Evolutionary conservation across 2,329 filamentous ascomycete genomes (phyloP), one percentile per base, ranked within the genome.

Genomic region (Pyrenophora tritici-repentis): DNA sequence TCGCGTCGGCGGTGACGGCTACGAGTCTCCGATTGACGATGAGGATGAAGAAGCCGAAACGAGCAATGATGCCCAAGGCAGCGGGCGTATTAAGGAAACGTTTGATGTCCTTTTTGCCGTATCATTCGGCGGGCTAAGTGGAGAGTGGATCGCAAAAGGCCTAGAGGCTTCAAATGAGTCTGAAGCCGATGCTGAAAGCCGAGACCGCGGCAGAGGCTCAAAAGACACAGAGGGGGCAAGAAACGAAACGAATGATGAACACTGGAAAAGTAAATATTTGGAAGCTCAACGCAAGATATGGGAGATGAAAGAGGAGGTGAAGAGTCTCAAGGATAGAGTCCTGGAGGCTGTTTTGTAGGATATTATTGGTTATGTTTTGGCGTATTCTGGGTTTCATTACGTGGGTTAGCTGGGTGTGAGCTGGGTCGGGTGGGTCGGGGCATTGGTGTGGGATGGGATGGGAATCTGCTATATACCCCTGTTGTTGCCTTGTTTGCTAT

Each of bases 21-120:
- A 74, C 26, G 72, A 74, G 24, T 70, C 62, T n/a, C 73, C 74
- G 0, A 64, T 77, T 12, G 70, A 76, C 12, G 74, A 78, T 8
- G 70, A 71, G 4, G 71, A 75, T 10, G 71, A 71, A 6, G 68
- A 70, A n/a, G 55, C 34, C 1, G 61, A 64, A 9, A 17, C 22
- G 2, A 40, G 20, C 6, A 16, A 16, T 9, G 53, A 47, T 10
- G 41, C 59, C 10, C 31, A 59, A 6, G 50, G 55, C 8, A 45
- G 54, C 18, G 61, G 51, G 1, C 56, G 34, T 3, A 61, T 76
- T 14, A 67, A 68, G 24, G 73, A 77, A 42, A 70, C 74, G 0
- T 80, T 76, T 44, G 78, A 80, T 45, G 63, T 81, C 1, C 71
- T 60, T 22, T 80, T 79, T 68, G 70, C 62, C 2, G 69, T 76